phyloP scores from a whole-genome alignment of 305 asterid genomes.

The Solanum hybrid region DNA sequence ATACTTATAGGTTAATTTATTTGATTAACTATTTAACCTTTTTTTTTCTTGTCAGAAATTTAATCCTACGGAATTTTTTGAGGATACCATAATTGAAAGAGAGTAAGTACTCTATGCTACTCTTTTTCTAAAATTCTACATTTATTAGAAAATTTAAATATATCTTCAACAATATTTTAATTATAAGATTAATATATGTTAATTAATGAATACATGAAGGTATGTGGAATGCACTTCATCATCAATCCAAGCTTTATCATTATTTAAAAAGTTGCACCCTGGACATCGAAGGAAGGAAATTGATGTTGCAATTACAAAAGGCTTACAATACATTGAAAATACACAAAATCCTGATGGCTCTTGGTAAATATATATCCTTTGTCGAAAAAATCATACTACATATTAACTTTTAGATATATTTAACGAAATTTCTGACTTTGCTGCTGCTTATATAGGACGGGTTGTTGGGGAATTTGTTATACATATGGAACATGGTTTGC shows the following conservation, averaged over 20 bases:
- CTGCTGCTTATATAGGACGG: conserved; percentile 21
- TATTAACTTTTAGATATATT: not conserved
- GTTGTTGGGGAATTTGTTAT: conserved; percentile 54
- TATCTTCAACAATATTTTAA: not conserved
- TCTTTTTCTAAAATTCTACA: not conserved
- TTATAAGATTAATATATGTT: not conserved
- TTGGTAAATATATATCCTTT: conserved; percentile 23
- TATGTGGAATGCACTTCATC: conserved; percentile 54
- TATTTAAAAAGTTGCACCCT: conserved; percentile 30
- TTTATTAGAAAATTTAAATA: not conserved
- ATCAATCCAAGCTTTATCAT: conserved; percentile 30
- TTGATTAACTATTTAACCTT: not conserved
- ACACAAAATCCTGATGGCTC: conserved; percentile 50
- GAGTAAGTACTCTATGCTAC: conserved; percentile 27
- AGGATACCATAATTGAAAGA: conserved; percentile 33
- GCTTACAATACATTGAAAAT: conserved; percentile 21
- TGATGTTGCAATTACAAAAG: conserved; percentile 27
- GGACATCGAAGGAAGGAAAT: conserved; percentile 31
- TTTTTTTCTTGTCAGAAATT: conserved; percentile 19
- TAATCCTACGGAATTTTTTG: conserved; percentile 41
- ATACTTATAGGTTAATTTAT: not conserved
- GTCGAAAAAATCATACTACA: not conserved
- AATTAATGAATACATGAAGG: conserved; percentile 10
- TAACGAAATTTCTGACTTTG: not conserved
- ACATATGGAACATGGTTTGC: conserved; percentile 49